phyloP scores from a whole-genome alignment of 2,329 filamentous ascomycete species.

The Metarhizium robertsii region DNA sequence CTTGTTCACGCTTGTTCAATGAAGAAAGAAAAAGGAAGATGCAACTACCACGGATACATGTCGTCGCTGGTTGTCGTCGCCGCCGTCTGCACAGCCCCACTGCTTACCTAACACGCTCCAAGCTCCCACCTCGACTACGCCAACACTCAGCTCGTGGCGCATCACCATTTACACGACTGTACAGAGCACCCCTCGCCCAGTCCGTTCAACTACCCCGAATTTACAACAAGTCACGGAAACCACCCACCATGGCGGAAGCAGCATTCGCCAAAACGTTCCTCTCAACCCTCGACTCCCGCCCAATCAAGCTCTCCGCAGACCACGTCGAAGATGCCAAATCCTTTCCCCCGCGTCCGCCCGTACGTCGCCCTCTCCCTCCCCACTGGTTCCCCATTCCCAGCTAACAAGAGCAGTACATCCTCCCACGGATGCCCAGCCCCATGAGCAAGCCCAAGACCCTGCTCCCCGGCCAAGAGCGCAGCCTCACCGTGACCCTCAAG shows the following conservation, averaged over 20 bases:
- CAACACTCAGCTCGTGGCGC: background rate
- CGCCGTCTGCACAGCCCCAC: background rate
- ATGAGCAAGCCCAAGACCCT: slow-evolving; percentile 40
- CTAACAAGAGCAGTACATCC: slow-evolving; percentile 47
- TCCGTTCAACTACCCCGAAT: too few species aligned
- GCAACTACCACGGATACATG: too few species aligned
- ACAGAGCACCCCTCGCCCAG: too few species aligned
- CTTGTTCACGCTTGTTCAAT: too few species aligned
- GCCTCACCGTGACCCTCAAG: slow-evolving; percentile 54
- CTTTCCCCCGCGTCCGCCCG: slow-evolving; percentile 68
- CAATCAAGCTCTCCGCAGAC: slow-evolving; percentile 75
- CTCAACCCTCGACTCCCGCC: slow-evolving; percentile 65
- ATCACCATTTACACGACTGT: background rate
- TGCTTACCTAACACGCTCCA: background rate
- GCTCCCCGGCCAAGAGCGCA: slow-evolving; percentile 43
- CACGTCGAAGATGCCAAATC: slow-evolving; percentile 79
- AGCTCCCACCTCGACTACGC: background rate
- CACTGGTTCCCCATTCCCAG: too few species aligned
- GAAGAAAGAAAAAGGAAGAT: too few species aligned
- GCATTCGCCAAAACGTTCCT: slow-evolving; percentile 81
- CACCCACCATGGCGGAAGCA: slow-evolving; percentile 62
- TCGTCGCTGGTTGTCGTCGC: too few species aligned
- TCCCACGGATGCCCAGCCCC: slow-evolving; percentile 55
- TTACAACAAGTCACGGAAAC: too few species aligned
- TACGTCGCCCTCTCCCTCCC: slow-evolving; percentile 29